Conservation (phyloP, 345 rosid species). For the Brassica napus region Da-Ae NC_063434.1:24477501-24478000, state of each 20-base stretch:
- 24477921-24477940: conserved; percentile 8
- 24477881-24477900: conserved; percentile 9
- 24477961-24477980: conserved; percentile 34
- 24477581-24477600: too few relatives aligned
- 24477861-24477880: neutral
- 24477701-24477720: neutral
- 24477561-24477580: too few relatives aligned
- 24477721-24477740: neutral
- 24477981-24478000: neutral
- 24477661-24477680: neutral
- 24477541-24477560: too few relatives aligned
- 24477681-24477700: neutral
- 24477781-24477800: neutral
- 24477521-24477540: too few relatives aligned
- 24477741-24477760: too few relatives aligned
- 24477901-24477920: conserved; percentile 3
- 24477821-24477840: neutral
- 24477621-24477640: too few relatives aligned
- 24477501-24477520: too few relatives aligned
- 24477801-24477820: neutral
- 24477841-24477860: neutral
- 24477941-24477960: conserved; percentile 29
- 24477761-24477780: too few relatives aligned
- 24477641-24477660: too few relatives aligned
- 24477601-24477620: too few relatives aligned